These are phyloP conservation scores for Loxodes magnus DNA, from an alignment of 73 alveolate species.

Conservation along the genomic window DNA sequence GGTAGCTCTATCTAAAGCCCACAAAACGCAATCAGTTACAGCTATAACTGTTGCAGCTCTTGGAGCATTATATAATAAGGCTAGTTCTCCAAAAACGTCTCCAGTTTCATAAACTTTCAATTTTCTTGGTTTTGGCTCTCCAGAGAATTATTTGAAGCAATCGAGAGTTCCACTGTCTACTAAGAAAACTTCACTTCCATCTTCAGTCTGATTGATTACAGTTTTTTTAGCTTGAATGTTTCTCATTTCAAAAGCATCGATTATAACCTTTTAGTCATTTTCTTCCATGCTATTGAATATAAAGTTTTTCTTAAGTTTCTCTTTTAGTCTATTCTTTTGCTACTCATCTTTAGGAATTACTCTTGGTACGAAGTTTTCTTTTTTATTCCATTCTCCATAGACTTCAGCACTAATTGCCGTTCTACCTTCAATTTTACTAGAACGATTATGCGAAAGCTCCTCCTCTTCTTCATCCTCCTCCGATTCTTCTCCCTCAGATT, in stretches of 20 bases:
- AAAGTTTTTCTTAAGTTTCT: slow-evolving; percentile 63
- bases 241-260: slow-evolving; percentile 84
- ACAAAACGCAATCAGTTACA: slow-evolving; percentile 55
- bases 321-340: slow-evolving; percentile 52
- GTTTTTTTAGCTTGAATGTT: slow-evolving; percentile 50
- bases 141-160: slow-evolving; percentile 51
- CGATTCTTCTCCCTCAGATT: slow-evolving; percentile 19
- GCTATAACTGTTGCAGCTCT: slow-evolving; percentile 94
- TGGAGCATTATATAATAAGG: slow-evolving; percentile 77
- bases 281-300: slow-evolving; percentile 75
- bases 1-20: slow-evolving; percentile 89
- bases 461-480: slow-evolving; percentile 24
- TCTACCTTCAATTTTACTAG: too few relatives aligned
- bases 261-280: slow-evolving; percentile 73
- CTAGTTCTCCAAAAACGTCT: slow-evolving; percentile 84
- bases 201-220: slow-evolving; percentile 91
- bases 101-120: slow-evolving; percentile 68
- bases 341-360: slow-evolving; percentile 72
- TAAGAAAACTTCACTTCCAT: slow-evolving; percentile 87
- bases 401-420: slow-evolving; percentile 87
- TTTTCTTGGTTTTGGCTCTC: slow-evolving; percentile 48
- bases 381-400: slow-evolving; percentile 81
- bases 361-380: slow-evolving; percentile 62
- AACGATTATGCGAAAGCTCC: slow-evolving; percentile 3
- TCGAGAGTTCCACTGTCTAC: slow-evolving; percentile 79